These are phyloP conservation scores for Magnolia changhungtana DNA, from an alignment of 164 flowering plant species.

Conservation along the genomic window DNA sequence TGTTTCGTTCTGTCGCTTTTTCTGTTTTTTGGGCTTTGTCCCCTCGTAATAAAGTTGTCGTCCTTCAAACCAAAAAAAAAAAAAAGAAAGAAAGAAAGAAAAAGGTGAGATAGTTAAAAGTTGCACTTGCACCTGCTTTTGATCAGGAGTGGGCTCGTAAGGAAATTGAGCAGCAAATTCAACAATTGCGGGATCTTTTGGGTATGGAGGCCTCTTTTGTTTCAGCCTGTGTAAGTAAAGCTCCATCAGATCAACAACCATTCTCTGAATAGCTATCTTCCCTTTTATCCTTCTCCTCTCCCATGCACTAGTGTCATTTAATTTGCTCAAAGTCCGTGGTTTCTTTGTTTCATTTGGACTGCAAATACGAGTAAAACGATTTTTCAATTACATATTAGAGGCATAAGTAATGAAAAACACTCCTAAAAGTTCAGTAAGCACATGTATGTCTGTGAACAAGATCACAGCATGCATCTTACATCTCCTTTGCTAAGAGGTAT, in stretches of 20 bases:
- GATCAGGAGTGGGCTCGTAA: conserved; percentile 90
- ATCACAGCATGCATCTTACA: not conserved
- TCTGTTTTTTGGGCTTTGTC: too few species aligned
- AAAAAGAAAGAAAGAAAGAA: too few species aligned
- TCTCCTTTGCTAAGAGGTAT: not conserved
- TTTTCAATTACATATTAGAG: not conserved
- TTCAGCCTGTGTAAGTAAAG: conserved; percentile 81
- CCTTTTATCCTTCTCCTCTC: conserved; percentile 88
- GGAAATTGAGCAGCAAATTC: conserved; percentile 77
- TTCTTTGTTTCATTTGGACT: conserved; percentile 85
- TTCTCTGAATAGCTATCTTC: conserved; percentile 89
- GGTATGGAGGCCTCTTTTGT: conserved; percentile 82
- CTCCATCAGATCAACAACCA: conserved; percentile 99
- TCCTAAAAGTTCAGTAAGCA: not conserved
- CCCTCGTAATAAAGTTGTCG: too few species aligned
- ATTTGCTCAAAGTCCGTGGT: conserved; percentile 76
- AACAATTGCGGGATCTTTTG: conserved; percentile 48
- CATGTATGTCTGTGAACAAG: not conserved
- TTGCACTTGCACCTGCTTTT: conserved; percentile 65
- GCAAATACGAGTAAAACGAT: conserved; percentile 19
- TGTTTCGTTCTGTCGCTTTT: too few species aligned
- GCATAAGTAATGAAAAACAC: not conserved
- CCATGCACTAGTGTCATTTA: conserved; percentile 83
- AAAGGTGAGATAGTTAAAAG: not conserved
- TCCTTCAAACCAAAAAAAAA: too few species aligned